Base-by-base conservation (phyloP, 2,329 filamentous ascomycete species). In the Xylariales sp. region DNA sequence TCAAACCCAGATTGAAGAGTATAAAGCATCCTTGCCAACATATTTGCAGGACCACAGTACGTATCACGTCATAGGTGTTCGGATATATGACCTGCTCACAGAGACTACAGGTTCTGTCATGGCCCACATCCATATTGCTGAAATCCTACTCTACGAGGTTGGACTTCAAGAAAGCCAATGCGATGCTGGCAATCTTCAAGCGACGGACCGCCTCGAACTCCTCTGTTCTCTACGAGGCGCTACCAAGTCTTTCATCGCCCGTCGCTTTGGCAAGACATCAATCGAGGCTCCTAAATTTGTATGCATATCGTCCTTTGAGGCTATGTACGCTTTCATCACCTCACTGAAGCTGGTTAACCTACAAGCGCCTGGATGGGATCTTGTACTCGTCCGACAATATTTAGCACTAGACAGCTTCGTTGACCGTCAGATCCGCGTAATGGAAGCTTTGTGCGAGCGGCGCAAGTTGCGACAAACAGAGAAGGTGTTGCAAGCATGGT, bases 91-190 rank as follows among this genome's bases (percentile, higher is more conserved):
- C 3, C 12, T 20, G 12, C 6, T 12, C 5, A 21, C 11, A 14
- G 31, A 46, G 16, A 43, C 34, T 4, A 4, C 31, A 71, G 69
- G 59, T 3, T 55, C 61, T 1, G 51, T 76, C 5, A 56, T 57
- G 19, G 61, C 63, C 9, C 71, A 75, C 46, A 31, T 71, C 7
- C 54, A 62, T 46, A 69, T 73, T 10, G 68, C 68, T 16, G 64
- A 74, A 47, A 58, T 71, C 7, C 62, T 76, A 4, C 56, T 75
- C 14, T 70, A 68, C 46, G 72, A 74, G 46, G 55, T 70, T 27
- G 66, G 61, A 44, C 55, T 75, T 20, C 63, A 65, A 4, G 69
- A 71, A 3, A 48, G 56, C 18, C 54, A 59, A 45, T 58, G 58
- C 31, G 49, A 48, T 8, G 43, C 57, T 7, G 49, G 54, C 3